Evolutionary conservation across 2,329 filamentous ascomycete species (phyloP).

Genomic region (Talaromyces sp.): DNA sequence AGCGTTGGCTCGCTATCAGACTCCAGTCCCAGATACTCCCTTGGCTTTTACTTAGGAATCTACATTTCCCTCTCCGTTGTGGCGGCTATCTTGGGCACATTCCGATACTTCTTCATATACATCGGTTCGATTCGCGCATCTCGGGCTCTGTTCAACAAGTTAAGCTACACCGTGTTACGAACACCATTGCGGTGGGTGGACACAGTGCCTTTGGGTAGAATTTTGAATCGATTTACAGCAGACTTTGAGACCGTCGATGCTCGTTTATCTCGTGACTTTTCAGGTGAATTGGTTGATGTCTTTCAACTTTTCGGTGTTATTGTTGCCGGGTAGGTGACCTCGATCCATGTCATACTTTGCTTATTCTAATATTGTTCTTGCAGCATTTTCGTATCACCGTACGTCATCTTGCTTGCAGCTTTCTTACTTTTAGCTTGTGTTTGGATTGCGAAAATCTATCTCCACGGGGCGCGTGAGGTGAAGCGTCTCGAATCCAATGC

Average conservation of each 20-base stretch:
- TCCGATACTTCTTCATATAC: constrained; percentile 63
- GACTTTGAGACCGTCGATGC: constrained; percentile 74
- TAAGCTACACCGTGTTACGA: constrained; percentile 65
- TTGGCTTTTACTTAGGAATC: constrained; percentile 66
- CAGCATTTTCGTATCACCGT: constrained; percentile 64
- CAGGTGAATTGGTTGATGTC: constrained; percentile 57
- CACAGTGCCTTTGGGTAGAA: constrained; percentile 71
- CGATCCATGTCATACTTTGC: neutral
- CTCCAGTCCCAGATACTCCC: constrained; percentile 35
- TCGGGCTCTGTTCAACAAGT: constrained; percentile 62
- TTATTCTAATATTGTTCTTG: constrained; percentile 62
- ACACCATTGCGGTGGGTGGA: constrained; percentile 77
- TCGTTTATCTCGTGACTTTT: constrained; percentile 61
- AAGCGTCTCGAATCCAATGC: constrained; percentile 74
- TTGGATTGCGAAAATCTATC: constrained; percentile 60
- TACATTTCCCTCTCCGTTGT: constrained; percentile 61
- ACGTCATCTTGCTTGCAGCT: constrained; percentile 61
- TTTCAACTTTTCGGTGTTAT: constrained; percentile 65
- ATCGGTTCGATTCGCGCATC: constrained; percentile 66
- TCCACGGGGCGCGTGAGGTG: constrained; percentile 68
- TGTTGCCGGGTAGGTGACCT: constrained; percentile 56
- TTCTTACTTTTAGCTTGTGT: constrained; percentile 57
- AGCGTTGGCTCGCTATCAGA: neutral
- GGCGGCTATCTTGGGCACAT: constrained; percentile 58
- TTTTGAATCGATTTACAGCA: constrained; percentile 73